Conservation (phyloP, 176 grass and related monocot species). For the Microstegium vimineum region DNA sequence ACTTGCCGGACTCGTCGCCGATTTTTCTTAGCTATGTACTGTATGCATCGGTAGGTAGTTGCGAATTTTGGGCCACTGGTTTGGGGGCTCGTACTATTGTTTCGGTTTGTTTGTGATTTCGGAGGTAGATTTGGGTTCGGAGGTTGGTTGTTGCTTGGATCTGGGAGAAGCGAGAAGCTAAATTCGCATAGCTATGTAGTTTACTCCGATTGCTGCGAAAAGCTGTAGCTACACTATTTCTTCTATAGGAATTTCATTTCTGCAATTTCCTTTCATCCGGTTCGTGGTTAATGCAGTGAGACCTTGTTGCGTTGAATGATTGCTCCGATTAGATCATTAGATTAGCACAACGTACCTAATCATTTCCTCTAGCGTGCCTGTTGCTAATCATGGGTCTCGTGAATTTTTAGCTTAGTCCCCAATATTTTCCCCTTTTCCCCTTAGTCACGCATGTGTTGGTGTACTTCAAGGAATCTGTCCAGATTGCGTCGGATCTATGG, state of each 20-base stretch:
- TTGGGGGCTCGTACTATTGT: not conserved
- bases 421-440: not conserved
- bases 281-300: conserved; percentile 4
- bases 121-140: conserved; percentile 2
- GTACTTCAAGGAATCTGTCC: not conserved
- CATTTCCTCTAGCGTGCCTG: not conserved
- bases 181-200: not conserved
- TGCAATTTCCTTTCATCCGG: not conserved
- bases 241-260: not conserved
- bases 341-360: not conserved
- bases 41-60: not conserved
- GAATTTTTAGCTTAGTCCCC: not conserved
- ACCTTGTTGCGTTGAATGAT: not conserved
- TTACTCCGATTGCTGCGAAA: not conserved
- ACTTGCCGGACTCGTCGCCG: not conserved
- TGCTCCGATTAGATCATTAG: not conserved
- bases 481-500: not conserved
- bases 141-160: not conserved
- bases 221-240: not conserved
- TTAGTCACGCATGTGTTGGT: not conserved
- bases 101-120: not conserved
- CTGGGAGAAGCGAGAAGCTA: not conserved
- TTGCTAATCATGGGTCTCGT: not conserved
- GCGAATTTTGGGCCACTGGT: not conserved
- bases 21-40: not conserved